phyloP scores from a whole-genome alignment of 2,329 filamentous ascomycete genomes.

The Penicillium rolfsii region DNA sequence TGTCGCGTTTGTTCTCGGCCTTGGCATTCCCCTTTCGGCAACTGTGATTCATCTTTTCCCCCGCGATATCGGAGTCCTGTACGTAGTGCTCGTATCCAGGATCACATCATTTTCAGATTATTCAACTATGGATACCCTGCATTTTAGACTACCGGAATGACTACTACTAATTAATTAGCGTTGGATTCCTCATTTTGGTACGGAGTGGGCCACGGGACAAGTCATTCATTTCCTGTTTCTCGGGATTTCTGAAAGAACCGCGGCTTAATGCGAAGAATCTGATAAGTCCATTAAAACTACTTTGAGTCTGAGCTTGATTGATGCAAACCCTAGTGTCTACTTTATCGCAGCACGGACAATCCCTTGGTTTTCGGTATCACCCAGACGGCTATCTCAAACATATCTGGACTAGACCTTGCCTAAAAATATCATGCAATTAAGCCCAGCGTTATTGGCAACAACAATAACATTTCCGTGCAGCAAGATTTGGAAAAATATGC shows the following conservation, averaged over 20 bases:
- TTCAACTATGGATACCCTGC: background rate
- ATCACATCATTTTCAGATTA: too few relatives aligned
- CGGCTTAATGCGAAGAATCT: background rate
- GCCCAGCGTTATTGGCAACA: too few relatives aligned
- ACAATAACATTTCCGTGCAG: background rate
- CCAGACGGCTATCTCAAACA: background rate
- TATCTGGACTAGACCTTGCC: background rate
- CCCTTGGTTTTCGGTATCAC: background rate
- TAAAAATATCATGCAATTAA: too few relatives aligned
- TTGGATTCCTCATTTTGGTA: background rate
- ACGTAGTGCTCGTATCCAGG: background rate
- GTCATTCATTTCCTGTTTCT: background rate
- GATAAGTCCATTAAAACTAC: background rate
- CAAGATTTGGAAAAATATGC: too few relatives aligned
- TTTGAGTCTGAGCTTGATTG: background rate
- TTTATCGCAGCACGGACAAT: background rate
- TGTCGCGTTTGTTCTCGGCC: background rate
- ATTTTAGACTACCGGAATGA: background rate
- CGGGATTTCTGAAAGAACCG: background rate
- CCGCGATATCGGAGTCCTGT: background rate
- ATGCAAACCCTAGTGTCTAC: background rate
- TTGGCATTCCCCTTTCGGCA: background rate
- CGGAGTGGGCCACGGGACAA: background rate
- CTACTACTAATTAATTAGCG: background rate
- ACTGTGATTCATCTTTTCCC: background rate